Base-by-base conservation (phyloP, 306 rosid genomes). In the Rosa multiflora region DNA sequence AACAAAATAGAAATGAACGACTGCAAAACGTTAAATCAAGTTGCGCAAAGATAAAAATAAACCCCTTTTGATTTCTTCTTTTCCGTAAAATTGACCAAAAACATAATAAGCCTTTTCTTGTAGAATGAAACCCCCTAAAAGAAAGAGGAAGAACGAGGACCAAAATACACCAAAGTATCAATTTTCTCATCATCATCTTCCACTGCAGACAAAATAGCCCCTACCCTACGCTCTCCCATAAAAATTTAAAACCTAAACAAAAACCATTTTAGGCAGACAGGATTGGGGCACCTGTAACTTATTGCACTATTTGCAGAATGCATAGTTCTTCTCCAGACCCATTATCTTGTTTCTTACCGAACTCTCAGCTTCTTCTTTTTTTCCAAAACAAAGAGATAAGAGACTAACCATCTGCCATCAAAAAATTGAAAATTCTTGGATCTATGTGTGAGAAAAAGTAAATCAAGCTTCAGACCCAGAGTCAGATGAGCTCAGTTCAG, bases 241-340 rank as follows among this genome's bases (percentile, higher is more conserved):
- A 83, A 86, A 88, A 83, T 87, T 89, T 85, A 80, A 84, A 84
- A 82, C 87, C 87, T 85, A 79, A 80, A 79, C 87, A 89, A 86
- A 73, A 80, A 85, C 89, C 83, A 85, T 80, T 88, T 75, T 66
- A 84, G 83, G 85, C 81, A 86, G 87, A 89, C 87, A 83, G 96
- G 90, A 84, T 85, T 78, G 91, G 88, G 90, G 89, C 92, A 84
- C 94, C 98, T 87, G 92, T 85, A 85, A 84, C 93, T 95, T 91
- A 95, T 95, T 93, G 93, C 94, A 91, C 88, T 90, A 90, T 91
- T 85, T 89, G 97, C 97, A 90, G 91, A 87, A 88, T 89, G 88
- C 89, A 88, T 88, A 89, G 83, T 87, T 89, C 88, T 87, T 77
- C 81, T 86, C 89, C 67, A 87, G 85, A 83, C 97, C 88, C 90